Evolutionary conservation across 805 yeast species (phyloP).

Genomic region (Lachancea meyersii): DNA sequence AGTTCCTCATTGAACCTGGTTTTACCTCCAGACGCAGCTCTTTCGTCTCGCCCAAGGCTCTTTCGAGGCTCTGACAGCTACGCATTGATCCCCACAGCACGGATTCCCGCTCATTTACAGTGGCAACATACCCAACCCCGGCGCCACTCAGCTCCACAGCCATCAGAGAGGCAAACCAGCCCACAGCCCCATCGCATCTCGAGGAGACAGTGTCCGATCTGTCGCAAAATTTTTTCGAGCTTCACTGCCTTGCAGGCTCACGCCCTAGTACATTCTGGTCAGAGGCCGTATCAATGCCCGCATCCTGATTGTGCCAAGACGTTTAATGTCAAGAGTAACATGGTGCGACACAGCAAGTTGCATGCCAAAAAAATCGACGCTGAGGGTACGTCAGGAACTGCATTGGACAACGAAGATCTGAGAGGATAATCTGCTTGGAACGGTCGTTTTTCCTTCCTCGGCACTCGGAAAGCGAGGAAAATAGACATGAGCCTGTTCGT

Average conservation of each 20-base stretch:
- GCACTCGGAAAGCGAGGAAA: no score
- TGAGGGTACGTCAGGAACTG: not conserved
- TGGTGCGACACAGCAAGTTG: conserved; percentile 66
- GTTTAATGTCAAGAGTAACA: conserved; percentile 69
- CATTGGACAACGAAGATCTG: not conserved
- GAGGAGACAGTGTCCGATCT: conserved; percentile 41
- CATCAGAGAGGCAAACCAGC: not conserved
- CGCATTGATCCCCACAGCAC: no score
- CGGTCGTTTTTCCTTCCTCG: no score
- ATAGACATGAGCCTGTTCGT: no score
- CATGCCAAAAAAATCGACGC: conserved; percentile 36
- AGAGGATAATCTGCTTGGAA: not conserved
- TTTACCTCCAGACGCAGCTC: no score
- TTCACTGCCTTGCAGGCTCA: conserved; percentile 76
- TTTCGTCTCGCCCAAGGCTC: no score
- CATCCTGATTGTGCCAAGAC: conserved; percentile 58
- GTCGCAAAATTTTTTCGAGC: conserved; percentile 66
- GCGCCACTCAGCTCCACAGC: not conserved
- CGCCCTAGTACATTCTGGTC: conserved; percentile 68
- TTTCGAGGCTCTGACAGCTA: no score
- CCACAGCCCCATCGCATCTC: not conserved
- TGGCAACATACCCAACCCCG: no score
- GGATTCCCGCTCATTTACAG: no score
- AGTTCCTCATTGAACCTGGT: no score
- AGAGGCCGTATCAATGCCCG: conserved; percentile 54